Percentiles rank a stretch among this genome's conserved stretches.
phyloP scores from a whole-genome alignment of 2,329 filamentous ascomycete genomes.

The Mycogone perniciosa region DNA sequence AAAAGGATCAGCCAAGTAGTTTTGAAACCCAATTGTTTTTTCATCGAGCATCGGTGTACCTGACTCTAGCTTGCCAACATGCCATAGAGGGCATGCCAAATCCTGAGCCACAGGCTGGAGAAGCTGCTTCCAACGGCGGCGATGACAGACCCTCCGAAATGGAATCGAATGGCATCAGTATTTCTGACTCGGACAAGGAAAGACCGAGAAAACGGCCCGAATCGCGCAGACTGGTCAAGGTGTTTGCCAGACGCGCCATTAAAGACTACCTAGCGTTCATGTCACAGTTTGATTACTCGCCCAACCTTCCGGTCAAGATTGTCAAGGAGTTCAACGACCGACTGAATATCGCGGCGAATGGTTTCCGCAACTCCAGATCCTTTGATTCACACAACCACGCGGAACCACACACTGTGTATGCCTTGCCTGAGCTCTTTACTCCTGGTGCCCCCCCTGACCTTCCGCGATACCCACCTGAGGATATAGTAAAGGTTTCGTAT shows the following conservation, averaged over 20 bases:
- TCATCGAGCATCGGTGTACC: constrained; percentile 65
- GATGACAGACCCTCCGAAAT: constrained; percentile 5
- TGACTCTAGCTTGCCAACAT: constrained; percentile 63
- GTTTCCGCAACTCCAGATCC: constrained; percentile 35
- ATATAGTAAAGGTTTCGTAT: constrained; percentile 23
- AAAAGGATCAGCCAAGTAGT: constrained; percentile 60
- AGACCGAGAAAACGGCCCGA: constrained; percentile 18
- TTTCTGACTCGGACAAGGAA: constrained; percentile 11
- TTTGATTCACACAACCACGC: constrained; percentile 21
- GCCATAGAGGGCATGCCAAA: constrained; percentile 48
- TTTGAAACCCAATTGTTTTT: constrained; percentile 70
- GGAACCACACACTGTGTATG: constrained; percentile 35
- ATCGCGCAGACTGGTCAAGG: constrained; percentile 59
- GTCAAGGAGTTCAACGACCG: constrained; percentile 52
- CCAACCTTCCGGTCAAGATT: constrained; percentile 55
- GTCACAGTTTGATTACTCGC: constrained; percentile 71
- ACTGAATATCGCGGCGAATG: constrained; percentile 50
- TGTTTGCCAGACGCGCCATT: constrained; percentile 68
- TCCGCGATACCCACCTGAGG: constrained; percentile 56
- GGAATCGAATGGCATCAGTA: constrained; percentile 5
- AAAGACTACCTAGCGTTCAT: constrained; percentile 70
- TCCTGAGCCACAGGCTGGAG: not conserved
- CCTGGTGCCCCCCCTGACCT: constrained; percentile 59
- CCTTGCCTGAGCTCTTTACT: constrained; percentile 61
- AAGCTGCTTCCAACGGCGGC: not conserved